These are phyloP conservation scores for Copromyces sp. DNA, from an alignment of 495 filamentous ascomycete genomes.

Conservation along the genomic window DNA sequence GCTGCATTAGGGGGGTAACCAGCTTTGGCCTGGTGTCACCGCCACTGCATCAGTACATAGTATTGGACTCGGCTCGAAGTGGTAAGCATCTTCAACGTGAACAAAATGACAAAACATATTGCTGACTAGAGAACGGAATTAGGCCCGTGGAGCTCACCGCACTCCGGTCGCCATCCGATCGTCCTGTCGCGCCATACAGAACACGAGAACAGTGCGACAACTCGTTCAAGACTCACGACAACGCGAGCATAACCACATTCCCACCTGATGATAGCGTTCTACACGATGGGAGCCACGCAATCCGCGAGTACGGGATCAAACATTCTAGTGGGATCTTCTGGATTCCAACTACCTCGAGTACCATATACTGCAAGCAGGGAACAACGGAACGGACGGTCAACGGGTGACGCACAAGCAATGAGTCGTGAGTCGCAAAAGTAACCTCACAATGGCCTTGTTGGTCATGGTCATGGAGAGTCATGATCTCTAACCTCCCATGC, in stretches of 20 bases:
- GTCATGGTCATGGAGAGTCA: not conserved
- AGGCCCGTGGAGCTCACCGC: not conserved
- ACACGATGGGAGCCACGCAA: too few relatives aligned
- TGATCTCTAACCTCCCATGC: fast-evolving
- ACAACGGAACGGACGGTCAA: not conserved
- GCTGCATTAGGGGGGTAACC: too few relatives aligned
- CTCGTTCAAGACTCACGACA: not conserved
- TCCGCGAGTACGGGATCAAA: too few relatives aligned
- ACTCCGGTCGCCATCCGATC: not conserved
- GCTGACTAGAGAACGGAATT: not conserved
- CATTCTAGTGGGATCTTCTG: not conserved
- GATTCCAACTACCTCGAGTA: not conserved
- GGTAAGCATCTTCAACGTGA: not conserved
- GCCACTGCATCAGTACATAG: not conserved
- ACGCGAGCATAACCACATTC: too few relatives aligned
- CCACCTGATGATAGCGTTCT: not conserved
- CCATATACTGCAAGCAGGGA: not conserved
- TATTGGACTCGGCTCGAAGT: not conserved
- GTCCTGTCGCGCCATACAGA: not conserved
- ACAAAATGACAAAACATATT: not conserved
- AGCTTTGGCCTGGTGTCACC: too few relatives aligned
- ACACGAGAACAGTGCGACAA: not conserved
- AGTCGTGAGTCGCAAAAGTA: not conserved
- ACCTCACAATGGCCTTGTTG: not conserved
- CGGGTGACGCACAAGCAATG: not conserved